A percentile compares a stretch with the other conserved stretches of the same genome.
phyloP scores from a whole-genome alignment of 177 flowering plant species.

The Vitis hybrid region DNA sequence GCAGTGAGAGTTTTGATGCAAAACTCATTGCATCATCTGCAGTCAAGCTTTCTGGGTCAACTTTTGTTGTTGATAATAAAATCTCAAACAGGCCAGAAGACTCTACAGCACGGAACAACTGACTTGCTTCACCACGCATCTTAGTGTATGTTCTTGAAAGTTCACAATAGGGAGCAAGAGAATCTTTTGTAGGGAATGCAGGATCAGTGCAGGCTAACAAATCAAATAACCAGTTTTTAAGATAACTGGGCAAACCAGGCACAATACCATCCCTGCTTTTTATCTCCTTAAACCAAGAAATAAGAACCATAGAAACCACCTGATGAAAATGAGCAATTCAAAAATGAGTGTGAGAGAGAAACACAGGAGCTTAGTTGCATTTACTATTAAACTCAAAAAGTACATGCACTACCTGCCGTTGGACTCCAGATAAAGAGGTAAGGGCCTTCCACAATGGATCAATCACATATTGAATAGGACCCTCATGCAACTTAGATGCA shows the following conservation, averaged over 20 bases:
- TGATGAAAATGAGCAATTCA: constrained; percentile 21
- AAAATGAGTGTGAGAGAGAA: not conserved
- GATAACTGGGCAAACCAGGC: constrained; percentile 31
- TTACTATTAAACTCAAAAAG: not conserved
- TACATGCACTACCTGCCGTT: constrained; percentile 71
- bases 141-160: constrained; percentile 92
- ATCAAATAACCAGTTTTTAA: constrained; percentile 73
- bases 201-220: constrained; percentile 82
- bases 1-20: constrained; percentile 58
- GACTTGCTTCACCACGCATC: constrained; percentile 86
- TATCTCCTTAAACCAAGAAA: constrained; percentile 90
- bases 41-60: constrained; percentile 59
- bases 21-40: constrained; percentile 81
- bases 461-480: constrained; percentile 50
- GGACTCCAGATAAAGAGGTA: constrained; percentile 85
- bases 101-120: constrained; percentile 50
- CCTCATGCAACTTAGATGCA: constrained; percentile 73
- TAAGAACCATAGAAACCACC: constrained; percentile 91
- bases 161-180: constrained; percentile 82
- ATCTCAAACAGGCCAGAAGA: constrained; percentile 43
- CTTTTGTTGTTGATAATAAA: constrained; percentile 29
- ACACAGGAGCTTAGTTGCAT: not conserved
- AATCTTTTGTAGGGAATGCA: constrained; percentile 82
- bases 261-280: constrained; percentile 28
- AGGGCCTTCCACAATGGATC: constrained; percentile 75